phyloP scores from a whole-genome alignment of 805 yeast genomes.

The Candida silvicultrix region DNA sequence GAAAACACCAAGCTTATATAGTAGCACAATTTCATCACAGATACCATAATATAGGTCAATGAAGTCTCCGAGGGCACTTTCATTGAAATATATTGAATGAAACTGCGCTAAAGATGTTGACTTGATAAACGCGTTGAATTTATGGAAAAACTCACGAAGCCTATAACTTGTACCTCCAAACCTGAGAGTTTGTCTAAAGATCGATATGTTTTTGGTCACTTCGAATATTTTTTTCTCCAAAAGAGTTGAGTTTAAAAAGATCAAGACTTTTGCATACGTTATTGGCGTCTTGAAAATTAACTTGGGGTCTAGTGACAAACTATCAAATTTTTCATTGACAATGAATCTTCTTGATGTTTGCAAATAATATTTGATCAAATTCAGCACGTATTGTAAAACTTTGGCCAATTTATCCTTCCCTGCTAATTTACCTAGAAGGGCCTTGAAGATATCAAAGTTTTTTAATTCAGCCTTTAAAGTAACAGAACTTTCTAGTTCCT shows the following conservation, averaged over 20 bases:
- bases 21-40: slow-evolving; percentile 55
- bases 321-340: slow-evolving; percentile 21
- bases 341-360: slow-evolving; percentile 29
- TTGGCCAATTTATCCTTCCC: slow-evolving; percentile 75
- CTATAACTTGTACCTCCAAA: slow-evolving; percentile 68
- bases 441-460: slow-evolving; percentile 39
- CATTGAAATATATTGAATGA: slow-evolving; percentile 31
- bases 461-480: neutral
- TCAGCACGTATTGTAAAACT: slow-evolving; percentile 50
- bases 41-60: slow-evolving; percentile 56
- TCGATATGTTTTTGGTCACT: slow-evolving; percentile 39
- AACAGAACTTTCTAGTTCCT: neutral
- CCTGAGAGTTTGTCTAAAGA: slow-evolving; percentile 62
- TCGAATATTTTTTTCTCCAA: slow-evolving; percentile 32
- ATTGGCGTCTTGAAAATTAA: slow-evolving; percentile 19
- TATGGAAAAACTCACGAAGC: slow-evolving; percentile 30
- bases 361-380: slow-evolving; percentile 44
- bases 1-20: slow-evolving; percentile 48
- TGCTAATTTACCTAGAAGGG: slow-evolving; percentile 45
- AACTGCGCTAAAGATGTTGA: slow-evolving; percentile 16
- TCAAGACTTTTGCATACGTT: slow-evolving; percentile 15
- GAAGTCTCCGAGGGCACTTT: slow-evolving; percentile 42
- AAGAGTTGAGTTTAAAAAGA: slow-evolving; percentile 24
- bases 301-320: slow-evolving; percentile 22
- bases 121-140: slow-evolving; percentile 22